phyloP scores from a whole-genome alignment of 2,329 filamentous ascomycete species.

The Fusarium sp. region DNA sequence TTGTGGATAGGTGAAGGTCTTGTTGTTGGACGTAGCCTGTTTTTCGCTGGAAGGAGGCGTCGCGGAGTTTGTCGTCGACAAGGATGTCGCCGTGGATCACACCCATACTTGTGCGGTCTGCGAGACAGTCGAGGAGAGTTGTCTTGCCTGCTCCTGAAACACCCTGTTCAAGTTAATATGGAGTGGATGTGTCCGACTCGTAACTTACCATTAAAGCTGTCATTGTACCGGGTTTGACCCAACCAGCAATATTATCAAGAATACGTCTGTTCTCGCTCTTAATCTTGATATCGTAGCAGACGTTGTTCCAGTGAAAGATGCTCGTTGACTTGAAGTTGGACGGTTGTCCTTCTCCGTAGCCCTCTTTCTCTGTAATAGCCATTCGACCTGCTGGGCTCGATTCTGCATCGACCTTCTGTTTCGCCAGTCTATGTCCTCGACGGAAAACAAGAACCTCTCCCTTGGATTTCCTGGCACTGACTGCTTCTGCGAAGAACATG shows the following conservation, averaged over 20 bases:
- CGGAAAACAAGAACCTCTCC: constrained; percentile 72
- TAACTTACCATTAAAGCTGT: constrained; percentile 79
- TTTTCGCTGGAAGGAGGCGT: constrained; percentile 86
- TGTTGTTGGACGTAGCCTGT: constrained; percentile 91
- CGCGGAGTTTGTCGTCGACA: constrained; percentile 71
- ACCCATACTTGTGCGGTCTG: constrained; percentile 85
- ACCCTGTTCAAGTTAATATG: constrained; percentile 38
- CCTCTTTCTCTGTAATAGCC: constrained; percentile 31
- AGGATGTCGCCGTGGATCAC: constrained; percentile 84
- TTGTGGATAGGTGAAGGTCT: constrained; percentile 83
- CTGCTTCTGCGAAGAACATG: constrained; percentile 63
- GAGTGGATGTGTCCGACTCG: fast-evolving
- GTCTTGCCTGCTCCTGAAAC: constrained; percentile 90
- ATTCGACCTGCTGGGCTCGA: constrained; percentile 18
- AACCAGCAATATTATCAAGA: constrained; percentile 85
- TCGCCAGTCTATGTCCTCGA: constrained; percentile 52
- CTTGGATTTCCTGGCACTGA: constrained; percentile 66
- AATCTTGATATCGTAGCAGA: constrained; percentile 80
- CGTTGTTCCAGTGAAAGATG: constrained; percentile 84
- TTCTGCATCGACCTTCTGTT: constrained; percentile 23
- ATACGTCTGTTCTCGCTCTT: constrained; percentile 79
- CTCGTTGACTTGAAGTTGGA: constrained; percentile 68
- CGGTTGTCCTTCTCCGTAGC: constrained; percentile 7
- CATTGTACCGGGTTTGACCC: constrained; percentile 89
- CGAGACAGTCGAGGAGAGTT: constrained; percentile 84